Evolutionary conservation across 1,139 yeast species (phyloP).

Genomic region (Magnusiomyces tetraspermus): DNA sequence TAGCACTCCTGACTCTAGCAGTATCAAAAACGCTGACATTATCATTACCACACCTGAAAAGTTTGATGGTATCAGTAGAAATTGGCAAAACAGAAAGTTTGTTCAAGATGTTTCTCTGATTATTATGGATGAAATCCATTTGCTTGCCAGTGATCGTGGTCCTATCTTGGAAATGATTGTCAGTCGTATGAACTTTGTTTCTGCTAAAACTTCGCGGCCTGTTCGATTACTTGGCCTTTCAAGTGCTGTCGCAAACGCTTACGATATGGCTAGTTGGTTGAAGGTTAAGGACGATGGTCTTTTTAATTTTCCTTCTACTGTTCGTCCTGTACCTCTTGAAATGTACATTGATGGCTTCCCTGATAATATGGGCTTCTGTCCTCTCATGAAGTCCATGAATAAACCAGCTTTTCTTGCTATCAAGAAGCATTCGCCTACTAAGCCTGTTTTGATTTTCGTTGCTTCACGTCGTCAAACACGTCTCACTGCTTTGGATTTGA

Average conservation of each 20-base stretch:
- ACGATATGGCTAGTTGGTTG: slow-evolving; percentile 97
- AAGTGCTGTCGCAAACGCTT: slow-evolving; percentile 95
- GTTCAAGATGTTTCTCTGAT: slow-evolving; percentile 86
- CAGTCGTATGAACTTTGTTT: slow-evolving; percentile 90
- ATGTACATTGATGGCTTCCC: slow-evolving; percentile 98
- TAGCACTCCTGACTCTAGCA: slow-evolving; percentile 80
- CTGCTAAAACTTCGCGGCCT: slow-evolving; percentile 64
- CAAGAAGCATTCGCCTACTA: slow-evolving; percentile 84
- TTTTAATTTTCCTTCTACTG: slow-evolving; percentile 89
- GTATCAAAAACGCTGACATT: slow-evolving; percentile 81
- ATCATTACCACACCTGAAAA: slow-evolving; percentile 96
- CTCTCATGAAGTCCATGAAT: slow-evolving; percentile 81
- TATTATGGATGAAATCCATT: slow-evolving; percentile 95
- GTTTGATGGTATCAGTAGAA: slow-evolving; percentile 97
- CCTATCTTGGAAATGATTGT: slow-evolving; percentile 98
- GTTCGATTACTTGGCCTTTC: slow-evolving; percentile 87
- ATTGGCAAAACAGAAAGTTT: slow-evolving; percentile 91
- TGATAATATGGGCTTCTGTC: slow-evolving; percentile 87
- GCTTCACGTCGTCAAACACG: slow-evolving; percentile 97
- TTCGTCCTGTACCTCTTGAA: slow-evolving; percentile 93
- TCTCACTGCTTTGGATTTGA: slow-evolving; percentile 84
- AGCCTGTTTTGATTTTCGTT: slow-evolving; percentile 90
- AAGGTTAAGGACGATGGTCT: slow-evolving; percentile 75
- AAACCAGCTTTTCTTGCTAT: slow-evolving; percentile 96
- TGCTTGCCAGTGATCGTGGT: slow-evolving; percentile 95